Conservation (phyloP, 768 basidiomycete genomes). For the Pseudohyphozyma bogoriensis region DNA sequence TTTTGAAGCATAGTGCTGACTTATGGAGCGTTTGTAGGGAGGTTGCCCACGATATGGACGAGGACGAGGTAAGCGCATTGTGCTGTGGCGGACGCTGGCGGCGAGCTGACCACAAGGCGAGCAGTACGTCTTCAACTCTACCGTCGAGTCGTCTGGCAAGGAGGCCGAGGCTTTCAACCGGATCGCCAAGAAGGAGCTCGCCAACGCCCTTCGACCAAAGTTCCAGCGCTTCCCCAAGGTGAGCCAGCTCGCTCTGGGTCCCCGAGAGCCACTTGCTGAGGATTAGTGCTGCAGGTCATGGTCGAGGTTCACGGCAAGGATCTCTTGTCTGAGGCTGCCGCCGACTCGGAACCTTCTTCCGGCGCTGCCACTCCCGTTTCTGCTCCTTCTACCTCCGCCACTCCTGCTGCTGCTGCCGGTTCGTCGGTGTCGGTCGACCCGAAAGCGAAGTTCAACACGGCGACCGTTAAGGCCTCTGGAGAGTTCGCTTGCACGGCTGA, state of each 20-base stretch:
- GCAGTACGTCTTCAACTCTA: conserved; percentile 30
- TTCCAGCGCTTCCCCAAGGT: conserved; percentile 34
- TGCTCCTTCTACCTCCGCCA: background rate
- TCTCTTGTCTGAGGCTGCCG: conserved; percentile 18
- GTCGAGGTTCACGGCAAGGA: conserved; percentile 32
- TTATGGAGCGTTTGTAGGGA: conserved; percentile 11
- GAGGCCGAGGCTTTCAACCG: conserved; percentile 27
- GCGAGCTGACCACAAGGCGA: too few species aligned
- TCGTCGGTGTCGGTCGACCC: background rate
- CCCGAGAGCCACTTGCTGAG: background rate
- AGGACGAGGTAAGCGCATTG: too few species aligned
- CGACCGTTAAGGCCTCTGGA: conserved; percentile 24
- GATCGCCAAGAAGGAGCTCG: conserved; percentile 27
- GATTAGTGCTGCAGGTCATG: conserved; percentile 9
- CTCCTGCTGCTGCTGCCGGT: conserved; percentile 2
- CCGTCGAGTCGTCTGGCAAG: conserved; percentile 12
- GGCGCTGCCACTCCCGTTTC: conserved; percentile 23
- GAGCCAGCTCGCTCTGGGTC: background rate
- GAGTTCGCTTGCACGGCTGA: conserved; percentile 30
- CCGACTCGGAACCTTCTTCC: conserved; percentile 4
- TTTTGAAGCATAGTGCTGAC: background rate
- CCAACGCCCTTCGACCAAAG: conserved; percentile 25
- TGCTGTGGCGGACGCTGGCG: too few species aligned
- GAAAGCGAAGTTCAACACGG: conserved; percentile 16
- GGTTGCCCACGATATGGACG: conserved; percentile 34